Percentiles rank a stretch among this genome's conserved stretches.
Conservation (phyloP, 2,329 filamentous ascomycete genomes). For the Phoma herbarum region DNA sequence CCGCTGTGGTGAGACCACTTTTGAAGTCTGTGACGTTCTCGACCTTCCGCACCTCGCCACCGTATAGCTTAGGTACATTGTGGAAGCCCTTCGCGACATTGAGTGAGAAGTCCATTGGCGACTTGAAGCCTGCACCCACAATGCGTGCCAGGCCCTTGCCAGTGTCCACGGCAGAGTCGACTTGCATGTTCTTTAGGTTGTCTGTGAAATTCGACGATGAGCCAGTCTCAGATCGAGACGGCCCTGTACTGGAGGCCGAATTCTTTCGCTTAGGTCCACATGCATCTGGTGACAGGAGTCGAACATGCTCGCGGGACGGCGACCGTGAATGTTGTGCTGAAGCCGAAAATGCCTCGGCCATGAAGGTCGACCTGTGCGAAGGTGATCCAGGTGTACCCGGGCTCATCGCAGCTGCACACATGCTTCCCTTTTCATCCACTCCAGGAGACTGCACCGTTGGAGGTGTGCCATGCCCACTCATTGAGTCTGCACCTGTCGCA, state of each 20-base stretch:
- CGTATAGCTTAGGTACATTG: slow-evolving; percentile 85
- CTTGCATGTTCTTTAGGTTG: slow-evolving; percentile 31
- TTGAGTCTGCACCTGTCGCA: slow-evolving; percentile 26
- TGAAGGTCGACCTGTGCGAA: slow-evolving; percentile 40
- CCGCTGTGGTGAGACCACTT: slow-evolving; percentile 79
- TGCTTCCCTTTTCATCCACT: slow-evolving; percentile 20
- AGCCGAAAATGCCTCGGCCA: slow-evolving; percentile 45
- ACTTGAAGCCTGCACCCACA: slow-evolving; percentile 76
- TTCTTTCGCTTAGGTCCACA: slow-evolving; percentile 26
- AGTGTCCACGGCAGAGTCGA: slow-evolving; percentile 70
- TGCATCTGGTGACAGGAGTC: slow-evolving; percentile 11
- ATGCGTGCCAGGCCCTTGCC: slow-evolving; percentile 75
- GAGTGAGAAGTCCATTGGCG: slow-evolving; percentile 85
- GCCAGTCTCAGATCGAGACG: slow-evolving; percentile 26
- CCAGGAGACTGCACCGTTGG: slow-evolving; percentile 24
- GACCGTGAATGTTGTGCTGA: slow-evolving; percentile 43
- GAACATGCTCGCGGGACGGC: slow-evolving; percentile 34
- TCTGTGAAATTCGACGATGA: slow-evolving; percentile 33
- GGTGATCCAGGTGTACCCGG: slow-evolving; percentile 32
- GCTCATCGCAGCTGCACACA: slow-evolving; percentile 18
- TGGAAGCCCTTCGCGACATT: slow-evolving; percentile 86
- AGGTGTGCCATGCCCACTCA: slow-evolving; percentile 34
- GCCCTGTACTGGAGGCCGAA: slow-evolving; percentile 31
- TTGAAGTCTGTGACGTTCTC: slow-evolving; percentile 81
- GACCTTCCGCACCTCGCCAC: slow-evolving; percentile 79